Evolutionary conservation across 2,329 filamentous ascomycete species (phyloP).

Genomic region (Aspergillus ibericus): DNA sequence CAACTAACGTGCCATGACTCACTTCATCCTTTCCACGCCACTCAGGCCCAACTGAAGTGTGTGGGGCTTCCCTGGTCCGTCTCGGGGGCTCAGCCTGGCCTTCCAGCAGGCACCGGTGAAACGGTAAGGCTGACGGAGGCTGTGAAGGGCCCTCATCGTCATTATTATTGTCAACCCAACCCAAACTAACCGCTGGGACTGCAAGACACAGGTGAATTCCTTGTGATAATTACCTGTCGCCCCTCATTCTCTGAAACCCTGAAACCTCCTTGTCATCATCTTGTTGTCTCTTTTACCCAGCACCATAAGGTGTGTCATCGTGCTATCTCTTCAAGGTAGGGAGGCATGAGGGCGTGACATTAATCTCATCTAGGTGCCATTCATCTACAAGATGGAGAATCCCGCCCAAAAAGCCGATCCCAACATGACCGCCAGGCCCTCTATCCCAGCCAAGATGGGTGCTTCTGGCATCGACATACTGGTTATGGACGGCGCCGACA

Average conservation of each 20-base stretch:
- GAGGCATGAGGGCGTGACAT: not conserved
- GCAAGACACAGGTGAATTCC: not conserved
- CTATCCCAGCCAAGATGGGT: not conserved
- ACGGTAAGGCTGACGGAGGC: not conserved
- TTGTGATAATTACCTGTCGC: too few relatives aligned
- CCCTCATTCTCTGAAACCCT: too few relatives aligned
- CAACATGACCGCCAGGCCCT: too few relatives aligned
- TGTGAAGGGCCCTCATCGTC: not conserved
- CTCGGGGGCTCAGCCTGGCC: too few relatives aligned
- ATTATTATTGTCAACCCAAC: not conserved
- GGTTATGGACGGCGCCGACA: conserved; percentile 32
- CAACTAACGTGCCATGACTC: too few relatives aligned
- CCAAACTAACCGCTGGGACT: not conserved
- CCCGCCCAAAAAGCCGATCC: not conserved
- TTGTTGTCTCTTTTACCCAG: too few relatives aligned
- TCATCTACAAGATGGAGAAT: not conserved
- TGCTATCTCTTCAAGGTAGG: too few relatives aligned
- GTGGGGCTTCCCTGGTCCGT: too few relatives aligned
- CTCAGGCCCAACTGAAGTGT: too few relatives aligned
- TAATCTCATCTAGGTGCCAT: not conserved
- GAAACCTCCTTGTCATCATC: too few relatives aligned
- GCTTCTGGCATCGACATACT: conserved; percentile 4
- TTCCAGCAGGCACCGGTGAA: not conserved
- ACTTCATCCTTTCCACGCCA: too few relatives aligned
- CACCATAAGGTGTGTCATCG: too few relatives aligned